These are phyloP conservation scores for Stereum hirsutum DNA, from an alignment of 1,284 basidiomycete species.

Conservation along the genomic window DNA sequence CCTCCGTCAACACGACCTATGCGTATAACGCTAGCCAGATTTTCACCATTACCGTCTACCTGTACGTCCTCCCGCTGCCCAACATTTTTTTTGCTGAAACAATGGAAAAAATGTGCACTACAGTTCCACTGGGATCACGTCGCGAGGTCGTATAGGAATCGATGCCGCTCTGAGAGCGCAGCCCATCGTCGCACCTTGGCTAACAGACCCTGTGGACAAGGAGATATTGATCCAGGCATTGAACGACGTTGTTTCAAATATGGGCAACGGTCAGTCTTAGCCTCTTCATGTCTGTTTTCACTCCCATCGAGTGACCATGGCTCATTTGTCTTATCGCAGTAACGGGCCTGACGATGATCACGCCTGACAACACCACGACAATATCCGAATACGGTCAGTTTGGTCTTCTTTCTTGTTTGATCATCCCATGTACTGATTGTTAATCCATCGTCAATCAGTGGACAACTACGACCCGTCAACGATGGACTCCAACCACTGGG, in stretches of 20 bases:
- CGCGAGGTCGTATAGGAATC: slow-evolving; percentile 53
- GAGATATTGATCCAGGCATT: slow-evolving; percentile 37
- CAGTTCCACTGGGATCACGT: slow-evolving; percentile 40
- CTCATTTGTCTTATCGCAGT: slow-evolving; percentile 22
- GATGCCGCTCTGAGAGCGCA: slow-evolving; percentile 39
- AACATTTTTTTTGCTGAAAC: slow-evolving; percentile 1
- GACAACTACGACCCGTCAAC: slow-evolving; percentile 37
- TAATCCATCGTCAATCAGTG: slow-evolving; percentile 20
- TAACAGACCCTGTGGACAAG: slow-evolving; percentile 48
- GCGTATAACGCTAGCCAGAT: slow-evolving; percentile 47
- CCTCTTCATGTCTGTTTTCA: neutral
- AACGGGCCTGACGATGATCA: slow-evolving; percentile 41
- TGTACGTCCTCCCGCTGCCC: slow-evolving; percentile 23
- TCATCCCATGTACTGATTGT: neutral
- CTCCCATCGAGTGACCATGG: neutral
- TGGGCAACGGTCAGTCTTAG: slow-evolving; percentile 25
- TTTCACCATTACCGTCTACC: slow-evolving; percentile 52
- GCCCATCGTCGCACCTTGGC: slow-evolving; percentile 47
- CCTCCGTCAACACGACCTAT: slow-evolving; percentile 37
- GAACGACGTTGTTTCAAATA: slow-evolving; percentile 33
- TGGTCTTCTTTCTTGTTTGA: neutral
- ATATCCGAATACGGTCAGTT: slow-evolving; percentile 38
- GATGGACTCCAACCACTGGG: slow-evolving; percentile 53
- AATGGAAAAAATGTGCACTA: neutral
- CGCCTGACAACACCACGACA: slow-evolving; percentile 47